Base-by-base conservation (phyloP, 768 basidiomycete genomes). In the Pholiota conissans region DNA sequence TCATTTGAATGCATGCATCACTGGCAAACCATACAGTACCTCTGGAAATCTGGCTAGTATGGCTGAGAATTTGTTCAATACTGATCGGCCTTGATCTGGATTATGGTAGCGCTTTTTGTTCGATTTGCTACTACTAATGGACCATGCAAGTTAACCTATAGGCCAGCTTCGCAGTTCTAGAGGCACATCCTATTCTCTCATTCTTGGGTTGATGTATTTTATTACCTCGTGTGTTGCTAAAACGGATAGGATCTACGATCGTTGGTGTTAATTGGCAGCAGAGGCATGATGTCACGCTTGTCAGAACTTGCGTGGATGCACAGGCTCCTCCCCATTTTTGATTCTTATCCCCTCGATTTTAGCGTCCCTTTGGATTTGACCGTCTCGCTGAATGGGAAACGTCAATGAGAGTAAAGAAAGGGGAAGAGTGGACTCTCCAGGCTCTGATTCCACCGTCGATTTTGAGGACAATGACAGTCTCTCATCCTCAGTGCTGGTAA, bases 381-480 rank as follows among this genome's bases (percentile, higher is more conserved):
- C 11, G 27, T 18, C 22, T 37, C n/a, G 20, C 37, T 27, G 13
- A 27, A 63, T 63, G 59, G 62, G 59, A n/a, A 63, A 60, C 47
- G 51, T 63, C 42, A 63, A 63, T 34, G 62, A 63, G 37, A 45
- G 49, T n/a, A 52, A 63, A 26, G 61, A 59, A 39, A 55, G 24
- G n/a, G 49, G 56, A 27, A 28, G 29, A 16, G 35, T 16, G 9
- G 37, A 51, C 28, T 51, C 16, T 22, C 39, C 58, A 37, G 54
- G 35, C 14, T 34, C 45, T 2, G 30, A 22, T 16, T 55, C 22
- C n/a, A 35, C 20, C 3, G 14, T 9, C 11, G 55, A 49, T 34
- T n/a, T 16, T 3, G 27, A 49, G 1, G 55, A 49, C 27, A 24
- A 24, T 34, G 49, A 32, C 29, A 27, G 27, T 46, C 11, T 42